A percentile compares a stretch with the other conserved stretches of the same genome.
Conservation (phyloP, 192 early-diverging fungal species). For the Gaertneriomyces semiglobifer region DNA sequence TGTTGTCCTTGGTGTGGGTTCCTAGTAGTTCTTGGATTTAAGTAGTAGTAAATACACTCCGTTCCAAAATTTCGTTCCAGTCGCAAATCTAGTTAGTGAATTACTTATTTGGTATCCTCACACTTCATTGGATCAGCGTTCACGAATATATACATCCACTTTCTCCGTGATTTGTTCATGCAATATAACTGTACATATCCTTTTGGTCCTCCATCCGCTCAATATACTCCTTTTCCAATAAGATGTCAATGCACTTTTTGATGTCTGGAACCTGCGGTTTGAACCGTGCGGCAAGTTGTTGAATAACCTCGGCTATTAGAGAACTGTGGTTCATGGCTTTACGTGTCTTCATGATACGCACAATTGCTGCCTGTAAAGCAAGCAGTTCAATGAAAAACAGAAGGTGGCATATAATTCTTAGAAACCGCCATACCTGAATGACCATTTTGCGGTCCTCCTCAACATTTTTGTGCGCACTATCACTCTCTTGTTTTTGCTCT, state of each 20-base stretch:
- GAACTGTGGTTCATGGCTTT: conserved; percentile 81
- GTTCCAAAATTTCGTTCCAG: too few species aligned
- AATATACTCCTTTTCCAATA: conserved; percentile 90
- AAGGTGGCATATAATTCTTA: neutral
- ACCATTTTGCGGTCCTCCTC: conserved; percentile 87
- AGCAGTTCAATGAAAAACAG: conserved; percentile 7
- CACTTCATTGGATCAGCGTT: too few species aligned
- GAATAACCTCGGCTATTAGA: conserved; percentile 85
- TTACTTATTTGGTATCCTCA: too few species aligned
- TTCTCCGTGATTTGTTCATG: conserved; percentile 1
- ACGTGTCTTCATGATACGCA: conserved; percentile 98
- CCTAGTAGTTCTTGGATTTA: too few species aligned
- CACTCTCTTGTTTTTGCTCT: conserved; percentile 87
- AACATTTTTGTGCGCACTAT: conserved; percentile 88
- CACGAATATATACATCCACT: too few species aligned
- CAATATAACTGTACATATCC: conserved; percentile 59
- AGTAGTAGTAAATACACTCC: too few species aligned
- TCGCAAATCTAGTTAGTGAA: too few species aligned
- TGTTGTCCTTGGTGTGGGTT: too few species aligned
- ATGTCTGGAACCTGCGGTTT: conserved; percentile 85
- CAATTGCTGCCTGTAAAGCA: conserved; percentile 82
- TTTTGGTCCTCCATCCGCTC: conserved; percentile 79
- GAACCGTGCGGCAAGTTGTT: conserved; percentile 83
- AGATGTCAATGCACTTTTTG: conserved; percentile 93
- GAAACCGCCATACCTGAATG: conserved; percentile 69